phyloP scores from a whole-genome alignment of 2,329 filamentous ascomycete genomes.

The Coniochaeta sp. region DNA sequence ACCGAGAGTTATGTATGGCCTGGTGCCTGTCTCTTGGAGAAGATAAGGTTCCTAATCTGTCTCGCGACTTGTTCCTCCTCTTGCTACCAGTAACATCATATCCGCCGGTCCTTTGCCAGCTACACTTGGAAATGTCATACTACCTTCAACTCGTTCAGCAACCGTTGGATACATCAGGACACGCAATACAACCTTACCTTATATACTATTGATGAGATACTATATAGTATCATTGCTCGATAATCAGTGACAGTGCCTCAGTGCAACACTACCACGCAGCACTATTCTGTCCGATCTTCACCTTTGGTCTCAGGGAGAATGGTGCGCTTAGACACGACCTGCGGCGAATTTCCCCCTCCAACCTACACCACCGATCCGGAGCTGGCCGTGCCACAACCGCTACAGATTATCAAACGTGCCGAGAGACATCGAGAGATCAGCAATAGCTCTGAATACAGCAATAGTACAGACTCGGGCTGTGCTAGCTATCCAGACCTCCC shows the following conservation, averaged over 20 bases:
- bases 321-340: not conserved
- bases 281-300: not conserved
- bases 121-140: too few species aligned
- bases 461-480: slow-evolving; percentile 11
- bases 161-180: not conserved
- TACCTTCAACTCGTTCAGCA: too few species aligned
- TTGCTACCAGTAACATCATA: not conserved
- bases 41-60: not conserved
- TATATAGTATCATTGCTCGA: not conserved
- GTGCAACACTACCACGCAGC: not conserved
- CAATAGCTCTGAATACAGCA: slow-evolving; percentile 9
- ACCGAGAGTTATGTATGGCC: not conserved
- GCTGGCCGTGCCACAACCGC: slow-evolving; percentile 28
- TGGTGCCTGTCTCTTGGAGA: not conserved
- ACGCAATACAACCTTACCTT: too few species aligned
- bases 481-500: not conserved
- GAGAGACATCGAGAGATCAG: not conserved
- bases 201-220: too few species aligned
- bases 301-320: not conserved
- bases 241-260: not conserved
- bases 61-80: not conserved
- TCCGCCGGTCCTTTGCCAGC: too few species aligned
- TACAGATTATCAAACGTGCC: slow-evolving; percentile 40
- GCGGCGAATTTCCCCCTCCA: not conserved
- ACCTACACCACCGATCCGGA: not conserved